Percentiles rank a stretch among this genome's conserved stretches.
These are phyloP conservation scores for Lachnellula occidentalis DNA, from an alignment of 2,329 filamentous ascomycete species.

Conservation along the genomic window DNA sequence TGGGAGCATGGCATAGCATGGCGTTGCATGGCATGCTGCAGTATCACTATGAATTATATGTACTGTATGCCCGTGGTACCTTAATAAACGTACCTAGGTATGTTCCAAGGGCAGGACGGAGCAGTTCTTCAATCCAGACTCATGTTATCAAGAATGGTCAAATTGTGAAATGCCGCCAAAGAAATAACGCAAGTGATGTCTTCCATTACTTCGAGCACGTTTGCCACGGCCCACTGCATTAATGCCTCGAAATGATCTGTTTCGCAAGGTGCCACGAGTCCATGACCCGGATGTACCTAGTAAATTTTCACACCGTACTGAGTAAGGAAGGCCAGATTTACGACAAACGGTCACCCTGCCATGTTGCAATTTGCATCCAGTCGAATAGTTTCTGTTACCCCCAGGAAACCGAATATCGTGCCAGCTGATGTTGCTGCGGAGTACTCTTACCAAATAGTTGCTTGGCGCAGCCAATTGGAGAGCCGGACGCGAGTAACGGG, in stretches of 20 bases:
- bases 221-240: conserved; percentile 5
- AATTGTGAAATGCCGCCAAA: neutral
- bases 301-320: conserved; percentile 7
- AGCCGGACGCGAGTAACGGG: neutral
- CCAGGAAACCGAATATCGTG: neutral
- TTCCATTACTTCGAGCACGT: conserved; percentile 19
- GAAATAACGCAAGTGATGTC: conserved; percentile 11
- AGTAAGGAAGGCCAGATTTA: conserved; percentile 7
- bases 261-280: neutral
- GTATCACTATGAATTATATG: neutral
- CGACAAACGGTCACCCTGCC: conserved; percentile 13
- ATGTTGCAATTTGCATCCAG: conserved; percentile 8
- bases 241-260: conserved; percentile 1
- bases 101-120: neutral
- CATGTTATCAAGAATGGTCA: neutral
- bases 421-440: conserved; percentile 2
- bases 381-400: conserved; percentile 11
- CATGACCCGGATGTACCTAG: conserved; percentile 1
- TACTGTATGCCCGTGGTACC: neutral
- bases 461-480: neutral
- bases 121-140: neutral
- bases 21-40: neutral
- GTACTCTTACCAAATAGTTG: conserved; percentile 5
- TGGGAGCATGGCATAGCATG: neutral
- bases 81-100: neutral